Percentiles rank a stretch among this genome's conserved stretches.
Conservation (phyloP, 2,329 filamentous ascomycete species). For the Microsporum canis region DNA sequence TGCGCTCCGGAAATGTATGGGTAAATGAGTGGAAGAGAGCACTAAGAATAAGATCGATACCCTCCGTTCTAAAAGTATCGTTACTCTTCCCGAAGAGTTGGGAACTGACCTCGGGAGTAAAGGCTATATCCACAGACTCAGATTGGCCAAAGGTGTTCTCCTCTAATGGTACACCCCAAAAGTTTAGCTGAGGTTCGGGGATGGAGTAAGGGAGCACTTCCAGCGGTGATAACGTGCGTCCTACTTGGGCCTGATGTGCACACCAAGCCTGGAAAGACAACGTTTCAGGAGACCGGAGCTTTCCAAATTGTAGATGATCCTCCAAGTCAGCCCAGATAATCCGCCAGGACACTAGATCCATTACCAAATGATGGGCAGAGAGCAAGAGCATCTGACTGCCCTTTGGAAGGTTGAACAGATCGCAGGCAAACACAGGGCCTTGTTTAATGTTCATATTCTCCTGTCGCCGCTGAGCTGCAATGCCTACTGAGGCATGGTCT, state of each 20-base stretch:
- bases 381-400: conserved; percentile 7
- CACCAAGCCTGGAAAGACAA: neutral
- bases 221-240: neutral
- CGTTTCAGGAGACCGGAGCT: neutral
- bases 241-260: neutral
- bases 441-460: conserved; percentile 24
- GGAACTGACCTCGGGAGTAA: conserved; percentile 22
- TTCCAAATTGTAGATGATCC: conserved; percentile 19
- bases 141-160: conserved; percentile 25
- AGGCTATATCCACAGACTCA: conserved; percentile 23
- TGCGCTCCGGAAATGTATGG: conserved; percentile 32
- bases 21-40: conserved; percentile 34
- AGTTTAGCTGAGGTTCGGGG: conserved; percentile 18
- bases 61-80: conserved; percentile 24
- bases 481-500: conserved; percentile 13
- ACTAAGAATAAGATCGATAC: conserved; percentile 27
- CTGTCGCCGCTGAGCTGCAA: conserved; percentile 18
- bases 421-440: conserved; percentile 10
- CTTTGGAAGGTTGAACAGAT: neutral
- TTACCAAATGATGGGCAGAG: conserved; percentile 14
- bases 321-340: conserved; percentile 17
- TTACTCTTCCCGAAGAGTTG: conserved; percentile 24
- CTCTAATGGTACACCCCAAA: conserved; percentile 26
- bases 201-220: conserved; percentile 17
- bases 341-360: conserved; percentile 18